These are phyloP conservation scores for Oleoguttula mirabilis DNA, from an alignment of 495 filamentous ascomycete genomes.

Conservation along the genomic window DNA sequence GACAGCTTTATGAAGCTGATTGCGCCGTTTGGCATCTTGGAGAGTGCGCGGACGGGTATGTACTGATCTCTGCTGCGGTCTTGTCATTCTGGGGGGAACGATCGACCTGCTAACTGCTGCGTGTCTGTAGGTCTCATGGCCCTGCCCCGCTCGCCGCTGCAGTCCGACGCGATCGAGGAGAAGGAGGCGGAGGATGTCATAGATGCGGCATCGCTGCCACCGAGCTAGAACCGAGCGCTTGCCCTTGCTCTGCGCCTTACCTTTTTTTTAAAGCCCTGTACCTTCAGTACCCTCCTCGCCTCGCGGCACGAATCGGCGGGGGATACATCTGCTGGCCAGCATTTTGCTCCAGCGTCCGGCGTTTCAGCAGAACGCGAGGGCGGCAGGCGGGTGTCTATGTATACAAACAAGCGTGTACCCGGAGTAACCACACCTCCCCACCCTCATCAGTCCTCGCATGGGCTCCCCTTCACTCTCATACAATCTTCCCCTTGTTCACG, in stretches of 20 bases:
- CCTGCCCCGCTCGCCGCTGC: conserved; percentile 70
- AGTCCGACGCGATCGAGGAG: conserved; percentile 19
- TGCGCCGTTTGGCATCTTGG: conserved; percentile 88
- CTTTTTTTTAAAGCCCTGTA: neutral
- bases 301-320: too few species aligned
- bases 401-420: too few species aligned
- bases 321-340: too few species aligned
- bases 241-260: neutral
- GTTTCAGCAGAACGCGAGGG: too few species aligned
- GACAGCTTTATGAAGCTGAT: conserved; percentile 97
- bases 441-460: too few species aligned
- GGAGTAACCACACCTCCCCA: too few species aligned
- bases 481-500: conserved; percentile 71
- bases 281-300: too few species aligned
- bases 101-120: conserved; percentile 1
- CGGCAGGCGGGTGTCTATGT: too few species aligned
- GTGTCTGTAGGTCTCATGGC: conserved; percentile 66
- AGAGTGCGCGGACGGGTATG: conserved; percentile 70
- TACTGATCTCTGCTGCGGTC: neutral
- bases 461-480: too few species aligned
- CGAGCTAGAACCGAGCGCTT: conserved; percentile 61
- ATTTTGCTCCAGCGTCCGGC: too few species aligned
- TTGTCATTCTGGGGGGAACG: neutral
- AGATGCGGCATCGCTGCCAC: conserved; percentile 82
- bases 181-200: conserved; percentile 76